Conservation (phyloP, 2,329 filamentous ascomycete genomes). For the Aspergillus glaucus region DNA sequence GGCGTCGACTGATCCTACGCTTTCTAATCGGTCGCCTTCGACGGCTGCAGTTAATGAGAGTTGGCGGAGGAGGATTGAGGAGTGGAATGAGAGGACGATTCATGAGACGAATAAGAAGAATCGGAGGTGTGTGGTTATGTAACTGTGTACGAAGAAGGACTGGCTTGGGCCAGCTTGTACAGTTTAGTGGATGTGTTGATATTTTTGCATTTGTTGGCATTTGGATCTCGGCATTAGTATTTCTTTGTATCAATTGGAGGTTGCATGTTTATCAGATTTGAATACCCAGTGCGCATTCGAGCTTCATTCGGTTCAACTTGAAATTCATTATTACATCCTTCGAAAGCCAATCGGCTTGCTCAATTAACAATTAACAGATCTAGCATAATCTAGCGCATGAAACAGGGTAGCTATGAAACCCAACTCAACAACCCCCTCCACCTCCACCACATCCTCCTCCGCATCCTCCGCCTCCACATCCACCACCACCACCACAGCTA, state of each 20-base stretch:
- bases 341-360: too few relatives aligned
- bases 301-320: background rate
- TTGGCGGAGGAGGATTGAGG: slow-evolving; percentile 33
- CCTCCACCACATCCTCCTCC: slow-evolving; percentile 1
- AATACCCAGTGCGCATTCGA: background rate
- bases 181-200: background rate
- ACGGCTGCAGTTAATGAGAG: slow-evolving; percentile 26
- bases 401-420: background rate
- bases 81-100: slow-evolving; percentile 35
- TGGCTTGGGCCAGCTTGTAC: background rate
- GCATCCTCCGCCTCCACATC: slow-evolving; percentile 7
- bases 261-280: background rate
- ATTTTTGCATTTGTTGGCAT: background rate
- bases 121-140: slow-evolving; percentile 36
- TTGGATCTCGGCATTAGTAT: background rate
- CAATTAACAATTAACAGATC: too few relatives aligned
- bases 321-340: background rate
- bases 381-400: background rate
- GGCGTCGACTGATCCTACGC: slow-evolving; percentile 28
- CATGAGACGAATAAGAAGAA: slow-evolving; percentile 28
- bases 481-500: slow-evolving; percentile 39
- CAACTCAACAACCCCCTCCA: background rate
- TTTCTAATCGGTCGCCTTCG: slow-evolving; percentile 14
- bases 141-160: slow-evolving; percentile 1
- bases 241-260: background rate